Conservation (phyloP, 1,284 basidiomycete species). For the Sutorius eximius region DNA sequence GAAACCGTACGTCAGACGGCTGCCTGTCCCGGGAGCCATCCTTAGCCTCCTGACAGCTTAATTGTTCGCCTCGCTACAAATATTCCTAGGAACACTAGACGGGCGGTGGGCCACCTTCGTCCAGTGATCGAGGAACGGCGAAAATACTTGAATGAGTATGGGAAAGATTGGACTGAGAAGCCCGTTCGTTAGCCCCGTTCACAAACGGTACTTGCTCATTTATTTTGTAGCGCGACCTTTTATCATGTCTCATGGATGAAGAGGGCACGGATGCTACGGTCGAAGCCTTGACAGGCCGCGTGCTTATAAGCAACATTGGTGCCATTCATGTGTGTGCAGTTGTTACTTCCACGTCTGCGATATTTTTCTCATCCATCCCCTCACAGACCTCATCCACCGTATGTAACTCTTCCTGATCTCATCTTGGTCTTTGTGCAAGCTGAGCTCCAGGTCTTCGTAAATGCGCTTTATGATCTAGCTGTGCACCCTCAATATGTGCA, state of each 20-base stretch:
- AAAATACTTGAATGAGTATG: constrained; percentile 32
- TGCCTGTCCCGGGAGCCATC: background rate
- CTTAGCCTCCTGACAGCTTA: background rate
- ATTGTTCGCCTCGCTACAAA: constrained; percentile 22
- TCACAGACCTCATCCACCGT: constrained; percentile 16
- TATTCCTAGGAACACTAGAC: constrained; percentile 13
- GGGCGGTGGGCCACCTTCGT: constrained; percentile 28
- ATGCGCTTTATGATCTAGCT: constrained; percentile 38
- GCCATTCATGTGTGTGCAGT: constrained; percentile 35
- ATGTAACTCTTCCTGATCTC: background rate
- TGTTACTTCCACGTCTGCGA: background rate
- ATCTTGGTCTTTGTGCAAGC: background rate
- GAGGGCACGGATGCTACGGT: constrained; percentile 32
- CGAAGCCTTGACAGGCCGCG: constrained; percentile 31
- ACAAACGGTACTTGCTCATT: background rate
- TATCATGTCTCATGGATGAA: constrained; percentile 46
- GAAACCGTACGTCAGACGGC: constrained; percentile 24
- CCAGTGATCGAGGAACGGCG: constrained; percentile 40
- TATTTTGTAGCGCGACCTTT: constrained; percentile 37
- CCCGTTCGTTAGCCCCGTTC: constrained; percentile 29
- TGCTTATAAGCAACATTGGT: constrained; percentile 40
- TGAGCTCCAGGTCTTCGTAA: constrained; percentile 28
- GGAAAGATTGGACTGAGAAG: constrained; percentile 39
- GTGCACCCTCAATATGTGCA: constrained; percentile 38
- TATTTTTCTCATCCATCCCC: background rate